Evolutionary conservation across 2,329 filamentous ascomycete species (phyloP), one percentile per base, ranked within the genome.

Genomic region (Colletotrichum gigasporum): DNA sequence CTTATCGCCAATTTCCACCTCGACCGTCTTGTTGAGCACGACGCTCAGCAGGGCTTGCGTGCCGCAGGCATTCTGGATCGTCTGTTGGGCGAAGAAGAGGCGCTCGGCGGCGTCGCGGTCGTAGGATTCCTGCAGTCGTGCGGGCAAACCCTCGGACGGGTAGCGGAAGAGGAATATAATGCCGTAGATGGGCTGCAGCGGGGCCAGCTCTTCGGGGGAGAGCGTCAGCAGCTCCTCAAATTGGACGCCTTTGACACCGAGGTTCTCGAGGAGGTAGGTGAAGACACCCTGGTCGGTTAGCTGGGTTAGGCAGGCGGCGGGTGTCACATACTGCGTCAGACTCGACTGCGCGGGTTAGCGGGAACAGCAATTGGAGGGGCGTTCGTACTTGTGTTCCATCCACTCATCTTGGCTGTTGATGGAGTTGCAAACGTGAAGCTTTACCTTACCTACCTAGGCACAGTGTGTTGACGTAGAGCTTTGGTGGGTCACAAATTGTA

Each of bases 151-250:
- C 74, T 91, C 89, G 66, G 89, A 94, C 52, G 88, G 92, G 80
- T 92, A 99, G 82, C 97, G 98, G 89, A 99, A 99, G 77, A 99
- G 92, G 80, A 99, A 99, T 74, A 99, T 97, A 70, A 99, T 93
- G 73, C 96, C 96, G 81, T 97, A 96, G 55, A 97, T 85, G 16
- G 92, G 91, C 71, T 91, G 89, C 32, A 94, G 86, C 68, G 89
- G 82, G 42, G 87, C 85, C 11, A 96, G 85, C 61, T 87, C 86
- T 54, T 92, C 88, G 6, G 93, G 83, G 71, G 98, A 95, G 69
- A 99, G 89, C 1, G 92, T 91, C 63, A 97, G 88, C 68, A 99
- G 89, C 82, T 99, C 96, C 82, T 98, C 96, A 76, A 97, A 98
- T 79, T 99, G 96, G 2, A 98, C 93, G 74, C 93, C 89, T 77